Conservation (phyloP, 78 protist genomes). For the Monosiga brevicollis region DNA sequence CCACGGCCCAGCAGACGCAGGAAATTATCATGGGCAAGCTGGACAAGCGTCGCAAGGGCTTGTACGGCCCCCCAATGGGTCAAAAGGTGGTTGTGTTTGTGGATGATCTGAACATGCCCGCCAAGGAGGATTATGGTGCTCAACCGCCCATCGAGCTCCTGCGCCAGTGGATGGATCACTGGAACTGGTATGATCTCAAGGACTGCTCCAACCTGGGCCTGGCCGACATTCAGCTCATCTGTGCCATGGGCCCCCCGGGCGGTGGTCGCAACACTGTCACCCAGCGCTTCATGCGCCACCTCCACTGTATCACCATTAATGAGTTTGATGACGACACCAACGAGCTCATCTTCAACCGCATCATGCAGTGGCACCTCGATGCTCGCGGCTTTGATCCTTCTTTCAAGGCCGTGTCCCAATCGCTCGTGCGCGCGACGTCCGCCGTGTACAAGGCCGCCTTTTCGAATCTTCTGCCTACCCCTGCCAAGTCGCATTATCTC, state of each 20-base stretch:
- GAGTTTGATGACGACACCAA: constrained; percentile 39
- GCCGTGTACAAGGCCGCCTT: constrained; percentile 35
- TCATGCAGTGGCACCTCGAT: constrained; percentile 28
- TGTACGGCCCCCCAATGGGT: constrained; percentile 63
- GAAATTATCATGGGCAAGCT: constrained; percentile 43
- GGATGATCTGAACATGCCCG: constrained; percentile 90
- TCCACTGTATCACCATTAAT: constrained; percentile 30
- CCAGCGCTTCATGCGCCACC: constrained; percentile 35
- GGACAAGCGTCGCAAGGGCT: constrained; percentile 48
- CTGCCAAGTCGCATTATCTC: constrained; percentile 69
- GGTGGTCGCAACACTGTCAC: constrained; percentile 64
- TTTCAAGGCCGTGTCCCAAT: not conserved
- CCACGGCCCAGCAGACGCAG: constrained; percentile 61
- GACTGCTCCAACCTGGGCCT: constrained; percentile 34
- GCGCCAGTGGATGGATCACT: constrained; percentile 76
- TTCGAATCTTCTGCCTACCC: constrained; percentile 60
- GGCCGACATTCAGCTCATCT: constrained; percentile 45
- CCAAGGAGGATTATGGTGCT: constrained; percentile 62
- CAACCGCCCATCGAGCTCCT: constrained; percentile 87
- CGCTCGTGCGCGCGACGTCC: constrained; percentile 22
- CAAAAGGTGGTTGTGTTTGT: constrained; percentile 54
- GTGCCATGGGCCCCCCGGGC: constrained; percentile 84
- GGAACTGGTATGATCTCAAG: constrained; percentile 76
- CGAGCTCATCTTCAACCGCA: constrained; percentile 39
- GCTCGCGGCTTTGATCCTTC: not conserved